Evolutionary conservation across 23 red algal genomes (phyloP), one percentile per base, ranked within the genome.

Genomic region (Cyanidiococcus yangmingshanensis): DNA sequence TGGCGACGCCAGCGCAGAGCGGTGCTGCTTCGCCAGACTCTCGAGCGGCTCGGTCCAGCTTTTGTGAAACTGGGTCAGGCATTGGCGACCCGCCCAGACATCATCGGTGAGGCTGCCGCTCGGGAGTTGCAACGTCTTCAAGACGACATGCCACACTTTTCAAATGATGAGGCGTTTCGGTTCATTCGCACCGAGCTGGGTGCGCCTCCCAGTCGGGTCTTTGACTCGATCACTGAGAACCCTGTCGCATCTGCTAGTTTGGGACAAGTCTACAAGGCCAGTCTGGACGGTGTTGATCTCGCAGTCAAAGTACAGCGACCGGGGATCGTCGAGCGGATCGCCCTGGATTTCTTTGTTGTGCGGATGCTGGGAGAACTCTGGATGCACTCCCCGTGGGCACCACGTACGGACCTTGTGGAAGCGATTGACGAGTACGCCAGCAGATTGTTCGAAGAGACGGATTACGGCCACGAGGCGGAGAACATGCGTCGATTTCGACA

Each of bases 281-380:
- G 39, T 1, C 30, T 82, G 17, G 77, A 87, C 38, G 74, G 79
- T 1, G 57, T 82, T 25, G 77, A 75, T 27, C 79, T 96, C 2
- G 91, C 91, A 1, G 91, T 96, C 12, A 96, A 96, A 45, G 82
- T 96, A 2, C 91, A 96, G 80, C 41, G 91, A 41, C 91, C 91
- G 37, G 86, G 82, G 38, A 88, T 96, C 32, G 91, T 83, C 2
- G 91, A 90, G 30, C 54, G 41, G 17, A 79, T 90, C 51, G 86
- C 91, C n/a, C 76, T 96, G 74, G 91, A 96, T 76, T 84, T 85
- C 39, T 86, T 76, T 39, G 83, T 96, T 76, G 75, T 96, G 1
- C 57, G 91, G 16, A 57, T 67, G 17, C 41, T 96, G 39, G 76
- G 74, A 38, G 76, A 37, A 34, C 39, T 76, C 0, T 38, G 85